A percentile compares a stretch with the other conserved stretches of the same genome.
phyloP scores from a whole-genome alignment of 805 yeast genomes.

The Kregervanrija fluxuum region DNA sequence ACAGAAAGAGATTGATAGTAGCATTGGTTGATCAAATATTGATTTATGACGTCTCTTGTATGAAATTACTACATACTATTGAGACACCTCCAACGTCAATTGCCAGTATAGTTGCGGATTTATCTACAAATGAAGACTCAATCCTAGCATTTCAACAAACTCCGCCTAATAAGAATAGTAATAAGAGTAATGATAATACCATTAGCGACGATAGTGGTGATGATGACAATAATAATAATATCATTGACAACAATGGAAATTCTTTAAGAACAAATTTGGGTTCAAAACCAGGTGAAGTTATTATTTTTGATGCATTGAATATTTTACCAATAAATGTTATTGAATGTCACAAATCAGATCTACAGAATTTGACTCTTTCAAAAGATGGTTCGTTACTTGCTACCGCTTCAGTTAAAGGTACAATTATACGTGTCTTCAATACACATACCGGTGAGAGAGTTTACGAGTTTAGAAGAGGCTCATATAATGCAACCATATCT shows the following conservation, averaged over 20 bases:
- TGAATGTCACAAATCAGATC: slow-evolving; percentile 76
- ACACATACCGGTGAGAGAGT: slow-evolving; percentile 56
- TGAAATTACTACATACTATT: slow-evolving; percentile 69
- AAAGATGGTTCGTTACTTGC: slow-evolving; percentile 76
- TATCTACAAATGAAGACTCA: slow-evolving; percentile 38
- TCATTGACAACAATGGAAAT: neutral
- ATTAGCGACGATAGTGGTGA: neutral
- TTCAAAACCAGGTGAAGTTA: slow-evolving; percentile 50
- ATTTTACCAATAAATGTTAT: slow-evolving; percentile 73
- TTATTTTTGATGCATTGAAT: slow-evolving; percentile 70
- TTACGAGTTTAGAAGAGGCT: slow-evolving; percentile 75
- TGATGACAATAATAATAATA: neutral
- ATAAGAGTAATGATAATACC: neutral
- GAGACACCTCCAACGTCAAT: slow-evolving; percentile 32
- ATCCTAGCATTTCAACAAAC: slow-evolving; percentile 51
- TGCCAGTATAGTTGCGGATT: slow-evolving; percentile 16
- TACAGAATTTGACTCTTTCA: slow-evolving; percentile 63
- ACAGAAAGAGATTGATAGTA: slow-evolving; percentile 75
- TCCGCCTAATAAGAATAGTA: slow-evolving; percentile 8
- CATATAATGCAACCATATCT: slow-evolving; percentile 74
- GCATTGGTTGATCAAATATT: slow-evolving; percentile 74
- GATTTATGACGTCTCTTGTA: slow-evolving; percentile 85
- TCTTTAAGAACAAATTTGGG: too few species aligned
- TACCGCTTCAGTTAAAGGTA: slow-evolving; percentile 86
- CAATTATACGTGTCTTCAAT: slow-evolving; percentile 76